These are phyloP conservation scores for Fusarium agapanthi DNA, from an alignment of 2,329 filamentous ascomycete genomes.

Conservation along the genomic window DNA sequence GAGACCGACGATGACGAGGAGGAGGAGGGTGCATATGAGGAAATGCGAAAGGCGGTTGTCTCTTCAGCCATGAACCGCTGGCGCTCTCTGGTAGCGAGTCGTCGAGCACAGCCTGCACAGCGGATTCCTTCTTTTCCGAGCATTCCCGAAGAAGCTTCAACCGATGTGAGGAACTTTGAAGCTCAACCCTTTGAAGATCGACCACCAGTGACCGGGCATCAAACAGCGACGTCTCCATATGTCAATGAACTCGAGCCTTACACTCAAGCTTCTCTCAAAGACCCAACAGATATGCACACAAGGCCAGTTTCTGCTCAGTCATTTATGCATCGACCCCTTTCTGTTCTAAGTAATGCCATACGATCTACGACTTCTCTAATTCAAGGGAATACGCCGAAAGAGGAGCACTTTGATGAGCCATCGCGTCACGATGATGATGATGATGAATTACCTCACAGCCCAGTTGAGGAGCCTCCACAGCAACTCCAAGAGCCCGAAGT, in stretches of 20 bases:
- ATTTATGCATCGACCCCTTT: constrained; percentile 15
- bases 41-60: constrained; percentile 33
- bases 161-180: constrained; percentile 24
- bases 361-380: constrained; percentile 13
- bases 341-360: constrained; percentile 9
- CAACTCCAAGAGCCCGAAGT: background rate
- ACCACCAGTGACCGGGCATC: constrained; percentile 3
- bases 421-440: background rate
- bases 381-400: background rate
- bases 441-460: background rate
- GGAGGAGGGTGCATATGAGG: constrained; percentile 24
- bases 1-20: constrained; percentile 17
- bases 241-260: constrained; percentile 17
- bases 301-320: constrained; percentile 11
- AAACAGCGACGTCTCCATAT: background rate
- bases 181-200: constrained; percentile 4
- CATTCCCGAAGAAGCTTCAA: constrained; percentile 22
- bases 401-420: background rate
- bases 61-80: constrained; percentile 38
- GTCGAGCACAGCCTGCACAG: constrained; percentile 12
- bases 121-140: constrained; percentile 19
- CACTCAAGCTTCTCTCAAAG: constrained; percentile 6
- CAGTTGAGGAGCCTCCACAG: background rate
- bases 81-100: constrained; percentile 35
- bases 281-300: background rate